Percentiles rank a stretch among this genome's conserved stretches.
Evolutionary conservation across 768 basidiomycete genomes (phyloP).

Genomic region (Mycena kentingensis): DNA sequence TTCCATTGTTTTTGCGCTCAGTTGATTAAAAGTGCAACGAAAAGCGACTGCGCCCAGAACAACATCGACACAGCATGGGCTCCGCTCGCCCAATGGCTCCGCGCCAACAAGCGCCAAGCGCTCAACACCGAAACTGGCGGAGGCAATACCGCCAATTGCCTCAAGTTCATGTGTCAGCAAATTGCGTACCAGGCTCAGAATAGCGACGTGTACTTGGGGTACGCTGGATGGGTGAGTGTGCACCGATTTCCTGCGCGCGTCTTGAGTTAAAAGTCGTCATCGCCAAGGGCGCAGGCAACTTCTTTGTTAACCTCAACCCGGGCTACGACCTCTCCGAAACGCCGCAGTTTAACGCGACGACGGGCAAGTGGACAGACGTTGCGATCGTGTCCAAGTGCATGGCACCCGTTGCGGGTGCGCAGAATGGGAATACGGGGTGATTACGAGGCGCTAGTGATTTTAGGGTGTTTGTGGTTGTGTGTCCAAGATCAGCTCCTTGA

Average conservation of each 20-base stretch:
- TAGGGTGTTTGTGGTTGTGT: too few relatives aligned
- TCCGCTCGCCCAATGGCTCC: slow-evolving; percentile 51
- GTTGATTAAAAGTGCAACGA: slow-evolving; percentile 26
- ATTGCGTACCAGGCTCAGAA: slow-evolving; percentile 47
- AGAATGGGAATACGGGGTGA: too few relatives aligned
- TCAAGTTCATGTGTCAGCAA: slow-evolving; percentile 46
- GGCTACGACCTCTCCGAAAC: slow-evolving; percentile 41
- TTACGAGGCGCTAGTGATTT: too few relatives aligned
- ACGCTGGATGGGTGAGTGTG: slow-evolving; percentile 14
- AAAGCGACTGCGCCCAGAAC: slow-evolving; percentile 51
- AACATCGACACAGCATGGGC: slow-evolving; percentile 50
- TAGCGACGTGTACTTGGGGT: slow-evolving; percentile 57
- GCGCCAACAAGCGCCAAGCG: slow-evolving; percentile 52
- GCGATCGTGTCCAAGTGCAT: too few relatives aligned
- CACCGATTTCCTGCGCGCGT: neutral
- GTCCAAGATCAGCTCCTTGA: too few relatives aligned
- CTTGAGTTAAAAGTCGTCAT: slow-evolving; percentile 34
- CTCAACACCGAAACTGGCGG: slow-evolving; percentile 65
- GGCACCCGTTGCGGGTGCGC: too few relatives aligned
- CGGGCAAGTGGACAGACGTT: too few relatives aligned
- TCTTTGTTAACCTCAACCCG: slow-evolving; percentile 51
- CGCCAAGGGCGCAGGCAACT: slow-evolving; percentile 58
- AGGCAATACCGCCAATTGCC: slow-evolving; percentile 52
- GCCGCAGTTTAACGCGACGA: too few relatives aligned
- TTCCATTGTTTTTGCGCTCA: neutral